Percentiles rank a stretch among this genome's conserved stretches.
phyloP scores from a whole-genome alignment of 2,329 filamentous ascomycete species.

The Ophiocordyceps australis region DNA sequence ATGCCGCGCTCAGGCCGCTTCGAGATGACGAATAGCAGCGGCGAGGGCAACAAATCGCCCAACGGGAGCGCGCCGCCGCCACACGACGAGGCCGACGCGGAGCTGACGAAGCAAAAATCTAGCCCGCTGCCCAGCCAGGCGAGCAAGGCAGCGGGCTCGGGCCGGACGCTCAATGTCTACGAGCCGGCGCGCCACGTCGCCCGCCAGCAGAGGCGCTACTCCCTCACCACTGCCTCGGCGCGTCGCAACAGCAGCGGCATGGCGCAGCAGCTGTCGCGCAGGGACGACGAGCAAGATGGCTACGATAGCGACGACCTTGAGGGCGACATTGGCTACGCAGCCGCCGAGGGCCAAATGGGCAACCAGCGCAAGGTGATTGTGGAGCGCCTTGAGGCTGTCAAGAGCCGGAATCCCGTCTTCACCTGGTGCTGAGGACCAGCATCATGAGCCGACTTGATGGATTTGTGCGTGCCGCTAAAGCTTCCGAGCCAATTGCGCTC shows the following conservation, averaged over 20 bases:
- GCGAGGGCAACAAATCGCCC: slow-evolving; percentile 19
- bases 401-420: slow-evolving; percentile 88
- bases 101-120: too few relatives aligned
- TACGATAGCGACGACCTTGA: slow-evolving; percentile 61
- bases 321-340: slow-evolving; percentile 86
- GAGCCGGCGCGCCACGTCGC: slow-evolving; percentile 22
- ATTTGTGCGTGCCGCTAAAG: too few relatives aligned
- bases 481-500: too few relatives aligned
- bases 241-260: slow-evolving; percentile 27
- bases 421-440: slow-evolving; percentile 85
- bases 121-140: slow-evolving; percentile 1
- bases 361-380: slow-evolving; percentile 90
- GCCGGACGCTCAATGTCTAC: slow-evolving; percentile 21
- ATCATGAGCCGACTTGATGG: too few relatives aligned
- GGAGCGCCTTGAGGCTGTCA: slow-evolving; percentile 86
- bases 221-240: slow-evolving; percentile 31
- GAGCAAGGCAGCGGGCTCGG: slow-evolving; percentile 21
- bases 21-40: slow-evolving; percentile 36
- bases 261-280: slow-evolving; percentile 34
- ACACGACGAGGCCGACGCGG: neutral
- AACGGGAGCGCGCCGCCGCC: slow-evolving; percentile 8
- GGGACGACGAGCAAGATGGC: slow-evolving; percentile 32
- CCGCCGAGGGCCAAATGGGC: slow-evolving; percentile 84
- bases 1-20: slow-evolving; percentile 63
- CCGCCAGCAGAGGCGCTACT: slow-evolving; percentile 29